Conservation (phyloP, 331 rosid species). For the Rhamnella rubrinervis region DNA sequence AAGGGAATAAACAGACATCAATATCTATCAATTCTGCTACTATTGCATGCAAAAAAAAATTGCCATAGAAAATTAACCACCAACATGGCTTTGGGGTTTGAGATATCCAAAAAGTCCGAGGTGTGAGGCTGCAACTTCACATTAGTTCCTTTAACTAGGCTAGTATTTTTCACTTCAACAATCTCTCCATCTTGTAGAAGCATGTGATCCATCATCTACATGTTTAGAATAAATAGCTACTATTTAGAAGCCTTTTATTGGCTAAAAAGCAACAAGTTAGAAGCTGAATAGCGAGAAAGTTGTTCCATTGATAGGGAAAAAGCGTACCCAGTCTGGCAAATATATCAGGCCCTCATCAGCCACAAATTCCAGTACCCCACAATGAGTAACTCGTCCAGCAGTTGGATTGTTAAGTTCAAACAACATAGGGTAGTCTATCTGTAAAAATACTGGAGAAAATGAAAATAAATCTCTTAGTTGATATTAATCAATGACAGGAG, state of each 20-base stretch:
- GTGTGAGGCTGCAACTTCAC: constrained; percentile 64
- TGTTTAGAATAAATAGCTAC: constrained; percentile 1
- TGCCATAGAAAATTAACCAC: constrained; percentile 15
- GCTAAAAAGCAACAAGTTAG: constrained; percentile 5
- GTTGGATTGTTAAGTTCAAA: constrained; percentile 44
- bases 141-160: constrained; percentile 38
- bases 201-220: constrained; percentile 62
- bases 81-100: constrained; percentile 52
- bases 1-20: background rate
- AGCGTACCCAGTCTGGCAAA: constrained; percentile 50
- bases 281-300: constrained; percentile 1
- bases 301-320: background rate
- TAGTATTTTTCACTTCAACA: constrained; percentile 38
- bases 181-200: constrained; percentile 43
- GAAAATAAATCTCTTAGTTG: background rate
- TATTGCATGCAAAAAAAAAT: background rate
- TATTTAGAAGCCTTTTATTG: constrained; percentile 3
- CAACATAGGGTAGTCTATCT: constrained; percentile 55
- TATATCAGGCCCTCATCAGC: constrained; percentile 47
- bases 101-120: constrained; percentile 47
- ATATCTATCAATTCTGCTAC: background rate
- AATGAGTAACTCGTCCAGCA: constrained; percentile 37
- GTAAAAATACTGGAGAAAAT: constrained; percentile 32
- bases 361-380: constrained; percentile 59
- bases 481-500: background rate